A percentile compares a stretch with the other conserved stretches of the same genome.
Conservation (phyloP, 1,284 basidiomycete species). For the Ceratobasidium sp. region DNA sequence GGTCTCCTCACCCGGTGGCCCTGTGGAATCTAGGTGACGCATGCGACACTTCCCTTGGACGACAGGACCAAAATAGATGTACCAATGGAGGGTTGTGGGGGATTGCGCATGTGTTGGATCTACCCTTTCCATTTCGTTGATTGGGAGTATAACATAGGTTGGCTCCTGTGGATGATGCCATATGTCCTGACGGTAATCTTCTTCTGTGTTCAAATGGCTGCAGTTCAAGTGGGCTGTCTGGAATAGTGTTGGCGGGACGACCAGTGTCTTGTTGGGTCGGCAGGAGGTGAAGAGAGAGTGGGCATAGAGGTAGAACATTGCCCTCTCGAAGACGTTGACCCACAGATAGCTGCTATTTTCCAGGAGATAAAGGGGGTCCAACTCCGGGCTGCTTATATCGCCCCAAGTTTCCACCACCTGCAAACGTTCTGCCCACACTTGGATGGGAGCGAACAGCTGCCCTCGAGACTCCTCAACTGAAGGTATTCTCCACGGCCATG, state of each 20-base stretch:
- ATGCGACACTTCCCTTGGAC: not conserved
- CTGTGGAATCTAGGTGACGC: not conserved
- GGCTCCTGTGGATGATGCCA: not conserved
- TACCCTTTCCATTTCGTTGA: not conserved
- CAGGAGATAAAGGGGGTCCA: not conserved
- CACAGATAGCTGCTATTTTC: not conserved
- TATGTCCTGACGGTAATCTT: not conserved
- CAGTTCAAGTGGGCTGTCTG: not conserved
- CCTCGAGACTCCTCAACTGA: not conserved
- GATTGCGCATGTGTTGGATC: not conserved
- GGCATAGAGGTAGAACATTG: not conserved
- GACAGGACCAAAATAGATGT: conserved; percentile 1
- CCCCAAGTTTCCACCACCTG: too few species aligned
- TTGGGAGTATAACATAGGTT: not conserved
- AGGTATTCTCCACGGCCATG: not conserved
- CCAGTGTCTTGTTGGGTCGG: not conserved
- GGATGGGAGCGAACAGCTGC: not conserved
- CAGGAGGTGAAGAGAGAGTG: not conserved
- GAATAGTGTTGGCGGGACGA: not conserved
- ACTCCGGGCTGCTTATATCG: not conserved
- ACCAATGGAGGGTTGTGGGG: not conserved
- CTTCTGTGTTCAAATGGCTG: not conserved
- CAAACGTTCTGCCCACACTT: not conserved
- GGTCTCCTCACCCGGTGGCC: not conserved
- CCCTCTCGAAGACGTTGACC: not conserved